Conservation (phyloP, 2,329 filamentous ascomycete species). For the Meredithiella fracta region DNA sequence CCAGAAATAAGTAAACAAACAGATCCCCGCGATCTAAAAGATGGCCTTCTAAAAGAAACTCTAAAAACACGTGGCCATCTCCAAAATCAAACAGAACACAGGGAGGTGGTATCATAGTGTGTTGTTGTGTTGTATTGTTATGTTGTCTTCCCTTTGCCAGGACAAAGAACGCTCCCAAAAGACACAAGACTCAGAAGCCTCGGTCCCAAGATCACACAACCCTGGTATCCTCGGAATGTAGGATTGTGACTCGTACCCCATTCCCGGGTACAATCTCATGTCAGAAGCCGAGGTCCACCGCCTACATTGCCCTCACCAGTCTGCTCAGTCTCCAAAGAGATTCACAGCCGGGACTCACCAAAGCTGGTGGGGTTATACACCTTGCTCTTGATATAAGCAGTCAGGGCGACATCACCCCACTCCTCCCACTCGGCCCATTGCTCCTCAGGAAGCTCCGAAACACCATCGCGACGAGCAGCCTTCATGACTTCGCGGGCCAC, state of each 20-base stretch:
- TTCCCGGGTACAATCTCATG: background rate
- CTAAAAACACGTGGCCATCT: constrained; percentile 1
- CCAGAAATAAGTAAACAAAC: constrained; percentile 1
- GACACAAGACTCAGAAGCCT: background rate
- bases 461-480: constrained; percentile 66
- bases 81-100: background rate
- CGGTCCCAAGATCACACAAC: background rate
- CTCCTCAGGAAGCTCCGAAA: constrained; percentile 50
- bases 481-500: constrained; percentile 90
- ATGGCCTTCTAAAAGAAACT: constrained; percentile 2
- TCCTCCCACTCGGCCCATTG: constrained; percentile 59
- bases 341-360: constrained; percentile 22
- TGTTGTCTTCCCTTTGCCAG: background rate
- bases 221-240: background rate
- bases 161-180: background rate
- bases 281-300: background rate
- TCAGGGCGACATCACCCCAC: constrained; percentile 48
- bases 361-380: constrained; percentile 43
- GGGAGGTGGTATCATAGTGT: constrained; percentile 11
- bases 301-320: background rate
- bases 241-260: background rate
- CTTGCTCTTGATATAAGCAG: constrained; percentile 40
- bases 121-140: constrained; percentile 2
- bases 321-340: background rate
- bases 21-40: constrained; percentile 2